Evolutionary conservation across 1,284 basidiomycete species (phyloP).

Genomic region (Rhodotorula mucilaginosa): DNA sequence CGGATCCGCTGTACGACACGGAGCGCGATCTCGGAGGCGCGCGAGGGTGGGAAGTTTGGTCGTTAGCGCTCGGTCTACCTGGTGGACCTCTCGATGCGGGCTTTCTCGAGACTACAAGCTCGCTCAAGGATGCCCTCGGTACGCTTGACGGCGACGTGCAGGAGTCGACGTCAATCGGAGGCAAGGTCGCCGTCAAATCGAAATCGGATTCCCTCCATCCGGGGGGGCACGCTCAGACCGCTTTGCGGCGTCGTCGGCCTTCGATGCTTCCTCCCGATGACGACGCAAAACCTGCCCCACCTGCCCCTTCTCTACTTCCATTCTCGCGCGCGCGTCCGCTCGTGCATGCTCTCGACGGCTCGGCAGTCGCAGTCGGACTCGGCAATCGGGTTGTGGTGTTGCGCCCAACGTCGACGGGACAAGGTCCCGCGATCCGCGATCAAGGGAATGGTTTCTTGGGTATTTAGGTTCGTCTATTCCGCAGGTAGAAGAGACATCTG

Average conservation of each 20-base stretch:
- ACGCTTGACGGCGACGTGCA: neutral
- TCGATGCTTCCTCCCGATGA: too few relatives aligned
- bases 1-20: too few relatives aligned
- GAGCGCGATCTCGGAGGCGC: neutral
- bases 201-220: neutral
- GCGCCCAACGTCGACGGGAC: neutral
- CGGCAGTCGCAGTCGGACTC: conserved; percentile 13
- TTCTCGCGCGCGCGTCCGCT: conserved; percentile 34
- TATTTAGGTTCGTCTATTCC: neutral
- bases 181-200: neutral
- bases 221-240: neutral
- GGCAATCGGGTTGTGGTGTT: conserved; percentile 21
- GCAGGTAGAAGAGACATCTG: neutral
- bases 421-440: neutral
- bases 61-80: conserved; percentile 1
- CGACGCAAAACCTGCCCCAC: neutral
- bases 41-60: conserved; percentile 30
- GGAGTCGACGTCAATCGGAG: neutral
- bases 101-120: conserved; percentile 9
- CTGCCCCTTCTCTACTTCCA: conserved; percentile 16
- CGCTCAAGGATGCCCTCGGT: conserved; percentile 4
- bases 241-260: neutral
- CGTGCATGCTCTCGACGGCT: conserved; percentile 1
- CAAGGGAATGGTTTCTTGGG: neutral
- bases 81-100: conserved; percentile 9